A percentile compares a stretch with the other conserved stretches of the same genome.
phyloP scores from a whole-genome alignment of 192 early-diverging fungal species.

The Coemansia sp. region DNA sequence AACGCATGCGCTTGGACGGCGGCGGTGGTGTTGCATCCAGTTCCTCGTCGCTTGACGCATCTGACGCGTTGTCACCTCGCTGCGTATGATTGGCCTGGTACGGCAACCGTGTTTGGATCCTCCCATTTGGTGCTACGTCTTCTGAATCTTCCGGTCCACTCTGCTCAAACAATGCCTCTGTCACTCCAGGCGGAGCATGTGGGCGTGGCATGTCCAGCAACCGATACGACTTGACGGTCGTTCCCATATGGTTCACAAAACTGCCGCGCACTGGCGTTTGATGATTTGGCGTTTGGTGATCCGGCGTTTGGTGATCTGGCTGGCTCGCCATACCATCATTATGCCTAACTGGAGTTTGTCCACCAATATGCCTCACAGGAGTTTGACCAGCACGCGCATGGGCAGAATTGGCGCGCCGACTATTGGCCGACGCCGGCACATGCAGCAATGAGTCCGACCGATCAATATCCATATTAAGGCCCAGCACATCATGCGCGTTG shows the following conservation, averaged over 20 bases:
- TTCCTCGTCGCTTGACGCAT: constrained; percentile 42
- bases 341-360: too few species aligned
- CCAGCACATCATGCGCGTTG: neutral
- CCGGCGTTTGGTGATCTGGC: too few species aligned
- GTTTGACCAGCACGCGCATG: neutral
- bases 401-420: neutral
- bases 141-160: constrained; percentile 4
- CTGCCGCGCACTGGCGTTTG: neutral
- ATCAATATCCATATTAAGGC: constrained; percentile 1
- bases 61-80: neutral
- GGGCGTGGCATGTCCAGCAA: constrained; percentile 49
- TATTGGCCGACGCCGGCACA: constrained; percentile 11
- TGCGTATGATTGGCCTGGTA: constrained; percentile 6
- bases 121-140: constrained; percentile 24
- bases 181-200: constrained; percentile 44
- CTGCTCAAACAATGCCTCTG: constrained; percentile 22
- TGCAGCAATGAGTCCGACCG: constrained; percentile 20
- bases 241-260: neutral
- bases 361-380: too few species aligned
- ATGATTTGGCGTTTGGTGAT: neutral
- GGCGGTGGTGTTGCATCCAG: constrained; percentile 50
- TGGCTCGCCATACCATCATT: too few species aligned
- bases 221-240: constrained; percentile 18
- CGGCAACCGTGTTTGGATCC: constrained; percentile 40
- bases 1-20: constrained; percentile 42